phyloP scores from a whole-genome alignment of 768 basidiomycete species.

The Termitomyces sp. region DNA sequence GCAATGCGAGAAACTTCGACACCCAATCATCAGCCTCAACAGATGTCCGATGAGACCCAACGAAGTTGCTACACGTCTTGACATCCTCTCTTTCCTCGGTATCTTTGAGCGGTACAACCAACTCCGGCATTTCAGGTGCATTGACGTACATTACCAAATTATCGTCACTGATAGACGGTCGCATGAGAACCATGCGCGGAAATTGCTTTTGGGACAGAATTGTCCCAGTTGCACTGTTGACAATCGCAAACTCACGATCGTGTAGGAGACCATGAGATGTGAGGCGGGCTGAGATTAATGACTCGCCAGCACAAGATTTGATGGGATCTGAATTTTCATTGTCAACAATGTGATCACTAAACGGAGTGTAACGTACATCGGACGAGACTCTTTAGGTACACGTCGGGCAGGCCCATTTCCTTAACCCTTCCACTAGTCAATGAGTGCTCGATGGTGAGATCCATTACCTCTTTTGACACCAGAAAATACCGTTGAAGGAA shows the following conservation, averaged over 20 bases:
- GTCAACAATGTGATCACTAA: not conserved
- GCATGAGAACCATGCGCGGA: slow-evolving; percentile 12
- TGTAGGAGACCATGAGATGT: slow-evolving; percentile 8
- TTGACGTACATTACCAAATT: slow-evolving; percentile 3
- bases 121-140: slow-evolving; percentile 9
- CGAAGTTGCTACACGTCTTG: not conserved
- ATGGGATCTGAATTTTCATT: slow-evolving; percentile 6
- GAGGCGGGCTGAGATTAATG: slow-evolving; percentile 1
- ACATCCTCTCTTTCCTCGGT: not conserved
- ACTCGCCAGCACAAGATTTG: slow-evolving; percentile 13
- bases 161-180: slow-evolving; percentile 8
- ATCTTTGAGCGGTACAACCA: not conserved
- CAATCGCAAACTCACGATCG: slow-evolving; percentile 12
- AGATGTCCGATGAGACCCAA: not conserved
- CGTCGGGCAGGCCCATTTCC: not conserved
- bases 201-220: slow-evolving; percentile 13
- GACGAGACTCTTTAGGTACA: slow-evolving; percentile 9
- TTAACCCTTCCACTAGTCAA: no score
- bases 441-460: not conserved
- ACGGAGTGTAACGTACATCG: slow-evolving; percentile 6
- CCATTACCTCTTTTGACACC: slow-evolving; percentile 2
- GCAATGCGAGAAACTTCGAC: slow-evolving; percentile 8
- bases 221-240: slow-evolving; percentile 8
- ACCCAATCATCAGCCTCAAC: slow-evolving; percentile 13
- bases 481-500: slow-evolving; percentile 10